Evolutionary conservation across 164 flowering plant species (phyloP).

Genomic region (Echeveria elegans): DNA sequence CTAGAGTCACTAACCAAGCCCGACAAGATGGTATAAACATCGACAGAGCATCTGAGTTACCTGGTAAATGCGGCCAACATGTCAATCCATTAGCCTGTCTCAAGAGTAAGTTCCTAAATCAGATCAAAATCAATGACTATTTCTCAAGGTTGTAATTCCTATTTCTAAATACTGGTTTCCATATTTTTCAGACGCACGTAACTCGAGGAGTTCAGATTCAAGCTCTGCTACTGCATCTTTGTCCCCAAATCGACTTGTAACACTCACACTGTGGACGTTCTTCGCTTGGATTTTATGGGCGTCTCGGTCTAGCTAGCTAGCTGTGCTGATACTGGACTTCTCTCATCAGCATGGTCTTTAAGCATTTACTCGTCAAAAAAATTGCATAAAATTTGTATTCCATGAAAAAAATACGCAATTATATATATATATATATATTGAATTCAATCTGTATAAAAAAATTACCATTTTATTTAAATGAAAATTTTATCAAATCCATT

Average conservation of each 20-base stretch:
- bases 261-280: background rate
- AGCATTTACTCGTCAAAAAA: background rate
- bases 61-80: constrained; percentile 51
- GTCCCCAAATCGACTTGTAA: background rate
- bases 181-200: background rate
- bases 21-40: constrained; percentile 39
- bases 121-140: background rate
- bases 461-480: no score
- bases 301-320: background rate
- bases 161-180: background rate
- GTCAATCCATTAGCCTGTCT: constrained; percentile 54
- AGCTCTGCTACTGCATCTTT: background rate
- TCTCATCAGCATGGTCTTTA: background rate
- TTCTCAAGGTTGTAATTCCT: background rate
- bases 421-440: no score
- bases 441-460: background rate
- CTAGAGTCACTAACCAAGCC: constrained; percentile 23
- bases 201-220: background rate
- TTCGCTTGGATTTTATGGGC: background rate
- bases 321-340: background rate
- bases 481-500: no score
- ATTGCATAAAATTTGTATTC: background rate
- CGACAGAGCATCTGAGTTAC: constrained; percentile 41
- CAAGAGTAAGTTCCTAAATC: constrained; percentile 11
- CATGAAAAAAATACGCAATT: background rate